Evolutionary conservation across 2,329 filamentous ascomycete genomes (phyloP), one percentile per base, ranked within the genome.

Genomic region (Cercospora sp.): DNA sequence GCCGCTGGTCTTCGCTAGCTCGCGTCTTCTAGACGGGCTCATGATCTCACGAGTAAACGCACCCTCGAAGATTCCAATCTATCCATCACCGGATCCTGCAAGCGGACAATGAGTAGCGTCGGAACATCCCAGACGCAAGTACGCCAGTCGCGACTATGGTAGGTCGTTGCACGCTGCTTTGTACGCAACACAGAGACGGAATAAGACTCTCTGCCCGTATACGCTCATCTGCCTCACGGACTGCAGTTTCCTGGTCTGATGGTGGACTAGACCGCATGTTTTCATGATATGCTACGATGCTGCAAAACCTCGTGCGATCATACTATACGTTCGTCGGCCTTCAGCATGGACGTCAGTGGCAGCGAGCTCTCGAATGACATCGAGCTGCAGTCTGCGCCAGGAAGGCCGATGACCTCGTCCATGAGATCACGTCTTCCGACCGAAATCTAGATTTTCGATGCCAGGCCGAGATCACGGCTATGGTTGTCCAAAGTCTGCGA

Each of bases 281-380:
- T 48, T 48, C 45, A 48, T 48, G 18, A 48, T 48, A 13, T 48
- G 45, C 45, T 13, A 16, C 45, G n/a, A 23, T 23, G 45, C 18
- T 23, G 45, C 45, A 48, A 18, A 48, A 48, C 20, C 45, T 23
- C n/a, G 18, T 23, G 10, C 20, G 3, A 48, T 23, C 45, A 23
- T 48, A 13, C 20, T 13, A 5, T 7, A 48, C 45, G 20, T 30
- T 55, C 23, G 13, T 28, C 23, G 20, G 20, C 23, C 26, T 2
- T 7, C 23, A 55, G 48, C 48, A 8, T 23, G 20, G 12, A 53
- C 48, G 20, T 53, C 48, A 30, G 48, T 30, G 23, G 48, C 48
- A 55, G 48, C 48, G 48, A 55, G 48, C 48, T 55, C 48, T n/a
- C 16, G 48, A 28, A 55, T 55, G 23, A 55, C 48, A 55, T 55